Evolutionary conservation across 352 stramenopile genomes (phyloP).

Genomic region (Phytophthora pinifolia): DNA sequence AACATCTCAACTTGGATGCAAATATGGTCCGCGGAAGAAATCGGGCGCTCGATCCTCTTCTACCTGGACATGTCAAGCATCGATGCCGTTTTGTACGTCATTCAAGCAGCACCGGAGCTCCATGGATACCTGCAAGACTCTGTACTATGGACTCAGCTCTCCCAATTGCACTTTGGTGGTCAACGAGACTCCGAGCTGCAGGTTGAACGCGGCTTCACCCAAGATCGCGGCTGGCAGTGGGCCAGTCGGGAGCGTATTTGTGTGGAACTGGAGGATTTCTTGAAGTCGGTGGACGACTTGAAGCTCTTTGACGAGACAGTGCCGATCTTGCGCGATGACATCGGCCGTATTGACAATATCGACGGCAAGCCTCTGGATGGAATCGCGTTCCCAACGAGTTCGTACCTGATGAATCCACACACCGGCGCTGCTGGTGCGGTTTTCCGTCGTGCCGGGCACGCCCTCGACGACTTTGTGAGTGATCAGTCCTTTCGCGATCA

Average conservation of each 20-base stretch:
- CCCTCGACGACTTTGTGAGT: conserved; percentile 32
- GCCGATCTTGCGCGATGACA: conserved; percentile 30
- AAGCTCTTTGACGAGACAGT: conserved; percentile 28
- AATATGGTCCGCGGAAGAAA: conserved; percentile 1
- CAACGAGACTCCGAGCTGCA: conserved; percentile 11
- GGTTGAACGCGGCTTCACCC: not conserved
- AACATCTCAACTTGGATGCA: not conserved
- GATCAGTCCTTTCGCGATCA: conserved; percentile 21
- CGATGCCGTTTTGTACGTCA: not conserved
- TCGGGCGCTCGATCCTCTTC: conserved; percentile 1
- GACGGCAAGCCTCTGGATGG: conserved; percentile 34
- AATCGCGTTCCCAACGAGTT: conserved; percentile 50
- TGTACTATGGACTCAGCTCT: conserved; percentile 35
- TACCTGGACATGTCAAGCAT: conserved; percentile 4
- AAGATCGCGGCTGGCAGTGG: conserved; percentile 21
- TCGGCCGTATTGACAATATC: conserved; percentile 26
- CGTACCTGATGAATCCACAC: conserved; percentile 33
- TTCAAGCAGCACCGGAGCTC: conserved; percentile 6
- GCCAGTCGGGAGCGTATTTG: conserved; percentile 19
- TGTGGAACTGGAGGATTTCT: conserved; percentile 30
- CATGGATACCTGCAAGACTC: conserved; percentile 23
- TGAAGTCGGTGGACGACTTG: conserved; percentile 28
- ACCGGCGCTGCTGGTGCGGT: conserved; percentile 38
- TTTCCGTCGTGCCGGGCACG: conserved; percentile 42
- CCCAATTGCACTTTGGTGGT: conserved; percentile 22